Evolutionary conservation across 2,329 filamentous ascomycete species (phyloP), one percentile per base, ranked within the genome.

Genomic region (Aspergillus ibericus): DNA sequence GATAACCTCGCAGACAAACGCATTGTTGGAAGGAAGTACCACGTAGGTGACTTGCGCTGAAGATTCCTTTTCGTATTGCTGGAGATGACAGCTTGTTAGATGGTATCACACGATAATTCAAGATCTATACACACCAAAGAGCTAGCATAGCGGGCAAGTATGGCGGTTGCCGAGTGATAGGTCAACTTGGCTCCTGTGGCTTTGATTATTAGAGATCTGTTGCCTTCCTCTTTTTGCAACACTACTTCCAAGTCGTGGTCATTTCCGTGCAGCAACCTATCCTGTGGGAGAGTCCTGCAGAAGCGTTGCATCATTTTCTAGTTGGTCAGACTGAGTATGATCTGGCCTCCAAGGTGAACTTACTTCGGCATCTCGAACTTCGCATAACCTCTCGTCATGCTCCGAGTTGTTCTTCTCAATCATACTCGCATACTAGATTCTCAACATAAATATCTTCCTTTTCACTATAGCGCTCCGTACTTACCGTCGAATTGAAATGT

Each of bases 151-250:
- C 86, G 86, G 4, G 86, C 83, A 15, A 98, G 81, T 1, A 93
- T 82, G 10, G 83, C 80, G 10, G 95, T 80, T 56, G 91, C 90
- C 48, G 89, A 88, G 42, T 85, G 82, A 68, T 91, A 95, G 0
- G 89, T 96, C 53, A 97, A 79, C 60, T 85, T 92, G 2, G 93
- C 92, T 0, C 90, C 89, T 0, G 90, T 92, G 0, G 78, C 77
- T 1, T 82, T 77, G 44, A 95, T 83, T 0, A 80, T 83, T 64
- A 87, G 89, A 1, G 78, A 78, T 35, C 82, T 82, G 58, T 85
- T 72, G 15, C 66, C 69, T 27, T 77, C 74, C 54, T 84, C 85
- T 50, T 82, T 81, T 1, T 80, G 77, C 16, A 89, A 67, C 35
- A 88, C 76, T 42, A 79, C 79, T 16, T 86, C 82, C 42, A 87